phyloP scores from a whole-genome alignment of 768 basidiomycete genomes.

The Tulasnella sp. region DNA sequence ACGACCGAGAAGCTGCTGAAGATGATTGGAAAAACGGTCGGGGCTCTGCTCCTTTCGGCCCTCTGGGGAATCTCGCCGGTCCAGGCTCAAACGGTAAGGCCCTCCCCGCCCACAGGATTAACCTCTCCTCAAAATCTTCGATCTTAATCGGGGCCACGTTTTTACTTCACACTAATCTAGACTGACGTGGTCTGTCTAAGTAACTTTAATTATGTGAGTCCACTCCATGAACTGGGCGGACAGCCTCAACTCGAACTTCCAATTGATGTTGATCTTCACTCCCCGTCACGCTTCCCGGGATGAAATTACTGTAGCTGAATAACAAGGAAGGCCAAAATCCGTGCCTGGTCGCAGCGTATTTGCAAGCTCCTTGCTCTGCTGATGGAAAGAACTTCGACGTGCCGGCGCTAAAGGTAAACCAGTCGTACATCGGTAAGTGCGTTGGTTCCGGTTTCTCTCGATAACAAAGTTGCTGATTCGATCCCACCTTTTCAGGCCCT shows the following conservation, averaged over 20 bases:
- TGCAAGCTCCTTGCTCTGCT: neutral
- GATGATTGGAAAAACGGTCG: neutral
- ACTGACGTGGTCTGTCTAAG: neutral
- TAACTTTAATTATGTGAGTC: neutral
- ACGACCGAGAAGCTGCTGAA: neutral
- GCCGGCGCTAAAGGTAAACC: neutral
- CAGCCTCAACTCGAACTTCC: too few species aligned
- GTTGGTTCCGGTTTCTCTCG: neutral
- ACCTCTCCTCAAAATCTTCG: neutral
- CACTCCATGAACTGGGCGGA: too few species aligned
- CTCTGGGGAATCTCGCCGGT: neutral
- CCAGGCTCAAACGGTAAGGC: neutral
- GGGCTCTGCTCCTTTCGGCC: neutral
- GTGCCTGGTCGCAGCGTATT: constrained; percentile 10
- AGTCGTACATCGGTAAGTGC: neutral
- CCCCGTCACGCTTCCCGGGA: too few species aligned
- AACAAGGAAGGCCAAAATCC: constrained; percentile 2
- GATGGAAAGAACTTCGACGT: neutral
- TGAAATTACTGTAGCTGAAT: too few species aligned
- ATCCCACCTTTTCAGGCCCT: neutral
- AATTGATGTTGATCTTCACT: too few species aligned
- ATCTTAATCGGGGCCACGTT: neutral
- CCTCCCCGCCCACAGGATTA: neutral
- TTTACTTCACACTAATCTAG: neutral
- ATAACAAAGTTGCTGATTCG: neutral